phyloP scores from a whole-genome alignment of 768 basidiomycete genomes.

The Dioszegia crocea region DNA sequence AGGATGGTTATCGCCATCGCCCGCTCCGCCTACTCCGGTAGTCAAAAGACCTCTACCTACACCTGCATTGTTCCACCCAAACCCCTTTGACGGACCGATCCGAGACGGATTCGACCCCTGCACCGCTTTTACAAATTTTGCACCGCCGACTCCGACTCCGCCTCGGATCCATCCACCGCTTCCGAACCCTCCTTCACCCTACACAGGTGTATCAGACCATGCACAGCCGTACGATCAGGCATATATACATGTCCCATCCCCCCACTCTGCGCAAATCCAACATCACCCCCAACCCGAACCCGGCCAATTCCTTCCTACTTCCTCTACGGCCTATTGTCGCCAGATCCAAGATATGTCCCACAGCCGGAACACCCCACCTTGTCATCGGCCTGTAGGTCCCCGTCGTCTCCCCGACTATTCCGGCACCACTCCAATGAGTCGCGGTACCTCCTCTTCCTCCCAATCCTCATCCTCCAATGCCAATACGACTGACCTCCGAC shows the following conservation, averaged over 20 bases:
- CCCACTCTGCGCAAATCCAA: no score
- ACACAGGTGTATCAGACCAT: no score
- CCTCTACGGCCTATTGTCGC: slow-evolving; percentile 3
- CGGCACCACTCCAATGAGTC: neutral
- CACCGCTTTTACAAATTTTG: neutral
- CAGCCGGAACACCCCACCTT: neutral
- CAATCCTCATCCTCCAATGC: neutral
- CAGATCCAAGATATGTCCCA: slow-evolving; percentile 5
- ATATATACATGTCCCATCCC: neutral
- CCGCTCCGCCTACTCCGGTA: neutral
- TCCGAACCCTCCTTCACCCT: neutral
- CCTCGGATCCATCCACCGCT: no score
- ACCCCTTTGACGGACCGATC: neutral
- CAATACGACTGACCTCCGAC: neutral
- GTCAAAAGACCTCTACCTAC: neutral
- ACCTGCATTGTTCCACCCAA: neutral
- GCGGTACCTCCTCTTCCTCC: neutral
- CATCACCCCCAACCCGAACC: neutral
- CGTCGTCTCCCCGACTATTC: neutral
- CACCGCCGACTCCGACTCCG: neutral
- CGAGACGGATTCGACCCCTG: no score
- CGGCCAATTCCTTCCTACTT: slow-evolving; percentile 3
- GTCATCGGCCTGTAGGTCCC: neutral
- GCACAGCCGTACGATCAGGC: neutral
- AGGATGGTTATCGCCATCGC: slow-evolving; percentile 2